A percentile compares a stretch with the other conserved stretches of the same genome.
phyloP scores from a whole-genome alignment of 1,284 basidiomycete species.

The Ceratobasidium sp. region DNA sequence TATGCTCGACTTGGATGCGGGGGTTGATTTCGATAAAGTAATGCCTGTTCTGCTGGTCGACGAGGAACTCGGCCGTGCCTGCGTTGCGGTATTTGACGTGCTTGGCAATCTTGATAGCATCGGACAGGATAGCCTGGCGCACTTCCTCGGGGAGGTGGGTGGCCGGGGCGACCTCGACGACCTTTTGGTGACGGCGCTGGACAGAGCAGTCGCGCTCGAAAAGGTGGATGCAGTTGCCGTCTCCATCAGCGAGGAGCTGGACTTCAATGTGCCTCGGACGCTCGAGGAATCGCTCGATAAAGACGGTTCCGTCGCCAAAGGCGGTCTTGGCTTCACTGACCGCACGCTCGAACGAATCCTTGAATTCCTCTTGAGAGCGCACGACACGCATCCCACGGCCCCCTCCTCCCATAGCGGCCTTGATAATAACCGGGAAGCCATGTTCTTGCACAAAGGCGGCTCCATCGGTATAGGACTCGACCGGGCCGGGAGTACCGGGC shows the following conservation, averaged over 20 bases:
- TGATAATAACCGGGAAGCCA: conserved; percentile 98
- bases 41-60: conserved; percentile 94
- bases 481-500: conserved; percentile 96
- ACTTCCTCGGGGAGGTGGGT: conserved; percentile 93
- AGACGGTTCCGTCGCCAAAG: conserved; percentile 98
- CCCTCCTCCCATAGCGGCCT: conserved; percentile 98
- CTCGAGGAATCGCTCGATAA: conserved; percentile 98
- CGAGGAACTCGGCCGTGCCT: conserved; percentile 96
- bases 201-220: conserved; percentile 99
- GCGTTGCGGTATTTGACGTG: conserved; percentile 96
- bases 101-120: conserved; percentile 95
- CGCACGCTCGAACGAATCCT: conserved; percentile 91
- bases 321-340: conserved; percentile 96
- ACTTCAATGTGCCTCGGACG: conserved; percentile 98
- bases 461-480: conserved; percentile 85
- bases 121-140: conserved; percentile 86
- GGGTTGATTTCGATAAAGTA: conserved; percentile 99
- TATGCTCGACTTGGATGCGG: conserved; percentile 98
- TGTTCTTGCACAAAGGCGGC: conserved; percentile 93
- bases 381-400: conserved; percentile 99
- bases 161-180: conserved; percentile 98
- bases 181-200: conserved; percentile 97
- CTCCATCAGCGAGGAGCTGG: conserved; percentile 90
- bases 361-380: conserved; percentile 90
- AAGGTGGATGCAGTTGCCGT: conserved; percentile 95